Conservation (phyloP, 2,329 filamentous ascomycete genomes). For the Ophiostoma sp. region DNA sequence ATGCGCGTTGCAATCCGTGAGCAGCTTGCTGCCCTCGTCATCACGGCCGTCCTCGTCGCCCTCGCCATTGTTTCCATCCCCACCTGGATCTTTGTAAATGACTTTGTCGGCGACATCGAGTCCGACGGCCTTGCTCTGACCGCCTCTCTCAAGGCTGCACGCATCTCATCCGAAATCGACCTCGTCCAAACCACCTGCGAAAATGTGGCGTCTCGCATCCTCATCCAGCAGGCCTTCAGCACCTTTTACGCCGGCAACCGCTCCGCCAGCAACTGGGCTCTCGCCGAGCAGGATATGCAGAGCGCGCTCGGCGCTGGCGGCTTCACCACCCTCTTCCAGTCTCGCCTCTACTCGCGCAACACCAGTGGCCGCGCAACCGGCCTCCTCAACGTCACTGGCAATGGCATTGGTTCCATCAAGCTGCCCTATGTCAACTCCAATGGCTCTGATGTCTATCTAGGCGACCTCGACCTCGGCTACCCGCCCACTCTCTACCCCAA, state of each 20-base stretch:
- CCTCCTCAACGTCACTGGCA: conserved; percentile 60
- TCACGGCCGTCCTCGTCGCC: conserved; percentile 66
- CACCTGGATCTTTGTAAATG: conserved; percentile 57
- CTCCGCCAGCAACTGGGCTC: conserved; percentile 54
- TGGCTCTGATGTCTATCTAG: conserved; percentile 55
- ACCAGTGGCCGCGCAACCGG: conserved; percentile 51
- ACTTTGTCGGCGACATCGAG: conserved; percentile 49
- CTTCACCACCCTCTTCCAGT: conserved; percentile 59
- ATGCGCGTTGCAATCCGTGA: conserved; percentile 87
- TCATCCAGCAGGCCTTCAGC: conserved; percentile 51
- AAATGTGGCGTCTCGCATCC: conserved; percentile 62
- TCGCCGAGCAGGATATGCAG: conserved; percentile 59
- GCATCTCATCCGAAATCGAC: conserved; percentile 71
- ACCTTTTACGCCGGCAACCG: conserved; percentile 53
- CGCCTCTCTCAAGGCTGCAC: conserved; percentile 79
- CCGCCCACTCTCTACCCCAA: conserved; percentile 72
- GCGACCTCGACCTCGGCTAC: conserved; percentile 60
- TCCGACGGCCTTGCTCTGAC: conserved; percentile 65
- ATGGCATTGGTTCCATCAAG: conserved; percentile 44
- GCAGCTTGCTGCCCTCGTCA: conserved; percentile 76
- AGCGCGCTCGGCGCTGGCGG: conserved; percentile 62
- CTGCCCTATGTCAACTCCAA: conserved; percentile 59
- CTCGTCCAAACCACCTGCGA: conserved; percentile 70
- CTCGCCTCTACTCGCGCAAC: conserved; percentile 66
- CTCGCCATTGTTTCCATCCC: conserved; percentile 76